phyloP scores from a whole-genome alignment of 345 rosid species.

The Anacardium occidentale region DNA sequence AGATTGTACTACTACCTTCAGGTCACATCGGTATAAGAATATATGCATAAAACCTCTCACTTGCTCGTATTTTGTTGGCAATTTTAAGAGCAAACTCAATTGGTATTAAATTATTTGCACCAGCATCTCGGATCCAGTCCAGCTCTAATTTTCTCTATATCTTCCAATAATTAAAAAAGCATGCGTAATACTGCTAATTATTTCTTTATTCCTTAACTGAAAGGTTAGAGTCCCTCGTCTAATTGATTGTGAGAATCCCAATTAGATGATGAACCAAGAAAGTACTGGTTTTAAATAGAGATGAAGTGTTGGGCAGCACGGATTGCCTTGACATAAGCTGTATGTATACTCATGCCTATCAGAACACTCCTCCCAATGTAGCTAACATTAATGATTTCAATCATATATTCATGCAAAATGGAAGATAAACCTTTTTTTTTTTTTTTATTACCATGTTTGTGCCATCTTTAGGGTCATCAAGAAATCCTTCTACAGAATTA shows the following conservation, averaged over 20 bases:
- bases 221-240: too few relatives aligned
- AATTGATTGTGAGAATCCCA: too few relatives aligned
- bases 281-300: slow-evolving; percentile 73
- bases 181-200: not conserved
- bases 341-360: slow-evolving; percentile 87
- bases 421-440: slow-evolving; percentile 6
- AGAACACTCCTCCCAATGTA: slow-evolving; percentile 82
- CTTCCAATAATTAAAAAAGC: not conserved
- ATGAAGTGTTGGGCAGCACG: slow-evolving; percentile 81
- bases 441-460: slow-evolving; percentile 59
- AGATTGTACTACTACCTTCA: slow-evolving; percentile 73
- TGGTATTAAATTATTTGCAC: slow-evolving; percentile 89
- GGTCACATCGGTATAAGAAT: slow-evolving; percentile 98
- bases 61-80: slow-evolving; percentile 76
- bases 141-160: not conserved
- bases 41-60: slow-evolving; percentile 76
- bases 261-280: too few relatives aligned
- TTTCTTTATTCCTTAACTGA: too few relatives aligned
- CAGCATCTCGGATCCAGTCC: slow-evolving; percentile 39
- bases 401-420: not conserved
- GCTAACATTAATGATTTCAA: too few relatives aligned
- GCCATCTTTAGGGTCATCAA: slow-evolving; percentile 70
- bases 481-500: slow-evolving; percentile 81
- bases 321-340: slow-evolving; percentile 84
- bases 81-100: slow-evolving; percentile 90